Evolutionary conservation across 371 early-diverging fungal genomes (phyloP).

Genomic region (Mucor saturninus): DNA sequence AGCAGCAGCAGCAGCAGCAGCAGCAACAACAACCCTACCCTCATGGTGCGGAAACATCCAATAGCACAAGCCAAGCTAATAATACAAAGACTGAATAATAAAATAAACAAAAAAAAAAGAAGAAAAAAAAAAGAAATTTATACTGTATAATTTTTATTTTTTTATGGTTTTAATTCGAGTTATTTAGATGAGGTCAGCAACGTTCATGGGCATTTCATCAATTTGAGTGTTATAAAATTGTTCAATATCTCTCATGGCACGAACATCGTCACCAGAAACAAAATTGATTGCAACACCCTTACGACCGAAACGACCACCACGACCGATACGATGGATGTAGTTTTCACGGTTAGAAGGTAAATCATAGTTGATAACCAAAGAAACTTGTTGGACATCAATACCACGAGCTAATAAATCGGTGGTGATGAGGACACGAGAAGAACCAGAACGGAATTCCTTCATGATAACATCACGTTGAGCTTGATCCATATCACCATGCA

Average conservation of each 20-base stretch:
- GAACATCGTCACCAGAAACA: slow-evolving; percentile 93
- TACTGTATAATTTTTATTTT: not conserved
- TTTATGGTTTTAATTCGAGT: not conserved
- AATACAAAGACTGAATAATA: not conserved
- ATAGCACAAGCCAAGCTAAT: slow-evolving; percentile 6
- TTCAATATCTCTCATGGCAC: slow-evolving; percentile 90
- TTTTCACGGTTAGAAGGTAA: slow-evolving; percentile 95
- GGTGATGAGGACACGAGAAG: slow-evolving; percentile 96
- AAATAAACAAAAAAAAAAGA: not conserved
- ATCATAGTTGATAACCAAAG: slow-evolving; percentile 96
- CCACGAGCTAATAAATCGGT: slow-evolving; percentile 99
- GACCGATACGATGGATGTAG: slow-evolving; percentile 99
- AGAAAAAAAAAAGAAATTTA: slow-evolving; percentile 2
- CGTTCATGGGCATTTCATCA: slow-evolving; percentile 93
- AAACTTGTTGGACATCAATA: slow-evolving; percentile 99
- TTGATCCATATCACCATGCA: slow-evolving; percentile 98
- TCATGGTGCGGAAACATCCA: slow-evolving; percentile 7
- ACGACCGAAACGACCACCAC: slow-evolving; percentile 99
- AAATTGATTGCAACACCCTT: slow-evolving; percentile 99
- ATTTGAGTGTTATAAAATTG: slow-evolving; percentile 98
- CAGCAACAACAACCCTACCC: slow-evolving; percentile 14
- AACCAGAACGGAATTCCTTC: slow-evolving; percentile 96
- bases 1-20: slow-evolving; percentile 21
- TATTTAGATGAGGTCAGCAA: slow-evolving; percentile 77
- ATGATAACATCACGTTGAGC: slow-evolving; percentile 96